Evolutionary conservation across 1,284 basidiomycete species (phyloP).

Genomic region (Irpex sp.): DNA sequence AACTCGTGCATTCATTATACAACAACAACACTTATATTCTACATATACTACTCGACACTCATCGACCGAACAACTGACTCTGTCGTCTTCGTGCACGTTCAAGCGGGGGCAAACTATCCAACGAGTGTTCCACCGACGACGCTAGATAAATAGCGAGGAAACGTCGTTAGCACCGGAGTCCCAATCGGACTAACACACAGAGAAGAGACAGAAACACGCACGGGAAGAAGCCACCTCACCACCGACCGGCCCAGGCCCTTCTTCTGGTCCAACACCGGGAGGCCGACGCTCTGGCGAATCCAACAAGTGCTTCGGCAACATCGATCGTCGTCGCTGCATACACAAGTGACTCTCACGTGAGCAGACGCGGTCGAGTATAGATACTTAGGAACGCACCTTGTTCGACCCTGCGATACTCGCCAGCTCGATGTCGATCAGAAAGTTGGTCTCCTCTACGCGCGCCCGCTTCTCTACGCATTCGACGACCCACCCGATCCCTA

Average conservation of each 20-base stretch:
- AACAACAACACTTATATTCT: background rate
- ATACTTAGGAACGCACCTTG: slow-evolving; percentile 43
- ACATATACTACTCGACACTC: no score
- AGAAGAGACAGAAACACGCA: slow-evolving; percentile 1
- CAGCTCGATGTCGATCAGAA: slow-evolving; percentile 62
- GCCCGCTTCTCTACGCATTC: slow-evolving; percentile 71
- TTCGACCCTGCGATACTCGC: slow-evolving; percentile 60
- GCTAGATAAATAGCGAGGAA: slow-evolving; percentile 3
- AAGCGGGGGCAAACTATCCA: slow-evolving; percentile 14
- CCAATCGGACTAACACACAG: background rate
- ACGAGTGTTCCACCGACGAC: slow-evolving; percentile 8
- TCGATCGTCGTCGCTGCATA: slow-evolving; percentile 50
- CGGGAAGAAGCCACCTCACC: slow-evolving; percentile 9
- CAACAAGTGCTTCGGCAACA: slow-evolving; percentile 53
- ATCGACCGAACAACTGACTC: slow-evolving; percentile 1
- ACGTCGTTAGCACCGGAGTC: background rate
- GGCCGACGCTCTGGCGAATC: slow-evolving; percentile 6
- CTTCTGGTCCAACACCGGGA: background rate
- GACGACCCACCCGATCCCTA: slow-evolving; percentile 89
- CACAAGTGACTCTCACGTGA: slow-evolving; percentile 3
- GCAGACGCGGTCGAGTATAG: background rate
- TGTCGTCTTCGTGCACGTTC: slow-evolving; percentile 13
- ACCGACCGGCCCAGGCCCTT: background rate
- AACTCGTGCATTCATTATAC: background rate
- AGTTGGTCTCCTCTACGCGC: slow-evolving; percentile 62